A percentile compares a stretch with the other conserved stretches of the same genome.
These are phyloP conservation scores for Mycena maculata DNA, from an alignment of 768 basidiomycete genomes.

Conservation along the genomic window DNA sequence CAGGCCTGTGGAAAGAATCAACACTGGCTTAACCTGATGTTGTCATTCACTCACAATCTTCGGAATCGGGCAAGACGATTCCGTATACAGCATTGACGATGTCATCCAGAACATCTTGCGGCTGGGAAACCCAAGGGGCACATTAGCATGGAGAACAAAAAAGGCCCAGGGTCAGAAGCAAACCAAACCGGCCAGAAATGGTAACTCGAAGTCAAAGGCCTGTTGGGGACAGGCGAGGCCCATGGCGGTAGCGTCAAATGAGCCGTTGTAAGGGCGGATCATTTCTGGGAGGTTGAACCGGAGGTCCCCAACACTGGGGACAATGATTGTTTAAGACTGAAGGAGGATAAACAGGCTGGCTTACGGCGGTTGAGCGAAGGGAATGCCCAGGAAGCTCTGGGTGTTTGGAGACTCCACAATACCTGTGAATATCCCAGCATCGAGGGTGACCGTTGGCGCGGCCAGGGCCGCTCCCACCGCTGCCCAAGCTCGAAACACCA, in stretches of 20 bases:
- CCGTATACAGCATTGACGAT: conserved; percentile 46
- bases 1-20: conserved; percentile 43
- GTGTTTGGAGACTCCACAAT: conserved; percentile 42
- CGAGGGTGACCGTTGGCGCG: conserved; percentile 52
- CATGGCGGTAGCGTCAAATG: conserved; percentile 50
- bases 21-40: background rate
- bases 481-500: conserved; percentile 19
- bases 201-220: no score
- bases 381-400: conserved; percentile 61
- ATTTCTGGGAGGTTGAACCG: conserved; percentile 56
- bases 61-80: conserved; percentile 47
- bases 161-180: no score
- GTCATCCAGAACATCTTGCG: conserved; percentile 47
- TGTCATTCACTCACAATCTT: conserved; percentile 58
- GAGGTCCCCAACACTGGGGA: conserved; percentile 45
- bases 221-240: conserved; percentile 64
- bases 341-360: background rate
- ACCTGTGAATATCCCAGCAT: conserved; percentile 57
- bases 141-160: no score
- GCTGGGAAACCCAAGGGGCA: no score
- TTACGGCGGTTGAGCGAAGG: conserved; percentile 69
- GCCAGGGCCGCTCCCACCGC: conserved; percentile 36
- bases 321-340: background rate
- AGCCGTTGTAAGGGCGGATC: conserved; percentile 48
- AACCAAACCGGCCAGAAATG: no score